Base-by-base conservation (phyloP, 805 yeast species). In the Ogataea corticis region DNA sequence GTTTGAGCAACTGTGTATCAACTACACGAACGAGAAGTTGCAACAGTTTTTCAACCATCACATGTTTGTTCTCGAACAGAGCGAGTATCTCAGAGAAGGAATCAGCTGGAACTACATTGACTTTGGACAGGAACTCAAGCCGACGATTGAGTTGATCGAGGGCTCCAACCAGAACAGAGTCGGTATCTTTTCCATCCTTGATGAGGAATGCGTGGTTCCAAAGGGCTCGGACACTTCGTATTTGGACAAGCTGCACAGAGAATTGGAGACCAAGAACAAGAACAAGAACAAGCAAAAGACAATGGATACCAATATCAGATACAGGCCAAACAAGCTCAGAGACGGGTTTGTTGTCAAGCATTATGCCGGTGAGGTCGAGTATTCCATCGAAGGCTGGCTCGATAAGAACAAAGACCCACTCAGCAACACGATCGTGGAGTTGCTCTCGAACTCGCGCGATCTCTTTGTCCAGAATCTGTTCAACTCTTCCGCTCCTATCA, bases 361-460 rank as follows among this genome's bases (percentile, higher is more conserved):
- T 67, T 94, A 94, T 67, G 99, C 99, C 18, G 97, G 96, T 9
- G 83, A 82, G 46, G 99, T 94, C n/a, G 96, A 91, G 58, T 94
- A 94, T 65, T 79, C 87, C 28, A 85, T 89, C 17, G 91, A 85
- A 15, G 92, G 91, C 27, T 94, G 99, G 99, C 69, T 94, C 19
- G 88, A 88, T 51, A 94, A 94, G 67, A 94, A 94, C 63, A 87
- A 87, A 54, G 99, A 94, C 62, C 99, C 98, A 0, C 72, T 94
- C 31, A 87, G 83, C 56, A 96, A 88, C 40, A 79, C 82, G 45
- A 73, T 92, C 10, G 69, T 85, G 37, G 77, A 73, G 31, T 68
- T 90, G 29, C 65, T 92, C 30, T 67, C 82, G 0, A 59, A 65
- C 4, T 88, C 97, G 0, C 52, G 66, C 0, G 82, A 84, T 50